Percentiles rank a stretch among this genome's conserved stretches.
These are phyloP conservation scores for Amanita phalloides DNA, from an alignment of 768 basidiomycete species.

Conservation along the genomic window DNA sequence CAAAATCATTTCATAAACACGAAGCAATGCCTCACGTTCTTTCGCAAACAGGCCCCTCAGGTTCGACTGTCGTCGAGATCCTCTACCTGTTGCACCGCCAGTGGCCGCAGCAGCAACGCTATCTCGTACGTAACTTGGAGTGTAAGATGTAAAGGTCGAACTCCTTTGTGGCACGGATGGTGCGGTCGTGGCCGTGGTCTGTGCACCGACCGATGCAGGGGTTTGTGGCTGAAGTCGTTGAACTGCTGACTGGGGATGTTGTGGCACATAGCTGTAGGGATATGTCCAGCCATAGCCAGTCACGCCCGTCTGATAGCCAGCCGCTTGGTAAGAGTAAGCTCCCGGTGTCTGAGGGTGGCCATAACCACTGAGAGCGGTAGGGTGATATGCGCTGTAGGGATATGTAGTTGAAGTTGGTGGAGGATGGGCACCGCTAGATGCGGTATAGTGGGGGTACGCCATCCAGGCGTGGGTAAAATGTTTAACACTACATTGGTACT, in stretches of 20 bases:
- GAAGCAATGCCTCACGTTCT: slow-evolving; percentile 47
- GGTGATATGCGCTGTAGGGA: slow-evolving; percentile 54
- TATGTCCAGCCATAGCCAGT: slow-evolving; percentile 70
- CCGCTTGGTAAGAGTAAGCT: slow-evolving; percentile 36
- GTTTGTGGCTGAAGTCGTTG: slow-evolving; percentile 18
- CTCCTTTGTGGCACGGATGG: slow-evolving; percentile 19
- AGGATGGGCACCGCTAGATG: slow-evolving; percentile 30
- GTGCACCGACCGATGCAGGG: slow-evolving; percentile 16
- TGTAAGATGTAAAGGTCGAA: slow-evolving; percentile 47
- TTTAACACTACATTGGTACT: too few relatives aligned
- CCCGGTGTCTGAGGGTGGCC: slow-evolving; percentile 31
- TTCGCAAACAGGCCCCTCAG: slow-evolving; percentile 70
- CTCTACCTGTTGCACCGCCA: slow-evolving; percentile 32
- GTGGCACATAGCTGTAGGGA: slow-evolving; percentile 49
- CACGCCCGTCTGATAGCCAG: slow-evolving; percentile 54
- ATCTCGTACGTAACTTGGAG: slow-evolving; percentile 43
- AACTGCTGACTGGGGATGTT: slow-evolving; percentile 21
- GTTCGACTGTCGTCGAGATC: slow-evolving; percentile 52
- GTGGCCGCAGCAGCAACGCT: slow-evolving; percentile 27
- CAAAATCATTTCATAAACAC: background rate
- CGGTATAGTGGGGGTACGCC: slow-evolving; percentile 17
- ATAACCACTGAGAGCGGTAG: slow-evolving; percentile 27
- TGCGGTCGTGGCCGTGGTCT: slow-evolving; percentile 7
- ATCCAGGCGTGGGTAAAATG: slow-evolving; percentile 2
- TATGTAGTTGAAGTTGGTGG: slow-evolving; percentile 38